Percentiles rank a stretch among this genome's conserved stretches.
Evolutionary conservation across 2,329 filamentous ascomycete genomes (phyloP).

Genomic region (Calonectria pteridis): DNA sequence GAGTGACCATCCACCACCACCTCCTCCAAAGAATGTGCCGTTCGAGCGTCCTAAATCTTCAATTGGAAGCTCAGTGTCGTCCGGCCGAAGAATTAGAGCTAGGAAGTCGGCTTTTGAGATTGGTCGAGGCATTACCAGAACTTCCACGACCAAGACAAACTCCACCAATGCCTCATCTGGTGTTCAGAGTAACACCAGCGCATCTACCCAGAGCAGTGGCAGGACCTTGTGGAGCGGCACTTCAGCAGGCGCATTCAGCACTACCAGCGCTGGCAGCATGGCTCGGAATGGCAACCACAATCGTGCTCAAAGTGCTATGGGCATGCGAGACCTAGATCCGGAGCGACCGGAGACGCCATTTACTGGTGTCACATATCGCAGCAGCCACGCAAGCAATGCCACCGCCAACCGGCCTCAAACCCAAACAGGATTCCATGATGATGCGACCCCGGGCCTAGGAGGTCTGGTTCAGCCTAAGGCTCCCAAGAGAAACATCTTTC

Average conservation of each 20-base stretch:
- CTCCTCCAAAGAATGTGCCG: slow-evolving; percentile 64
- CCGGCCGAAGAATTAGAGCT: slow-evolving; percentile 65
- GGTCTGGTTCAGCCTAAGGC: slow-evolving; percentile 82
- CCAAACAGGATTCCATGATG: slow-evolving; percentile 74
- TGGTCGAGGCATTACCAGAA: slow-evolving; percentile 77
- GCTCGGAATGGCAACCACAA: slow-evolving; percentile 81
- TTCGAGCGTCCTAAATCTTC: slow-evolving; percentile 71
- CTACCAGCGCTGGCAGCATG: slow-evolving; percentile 94
- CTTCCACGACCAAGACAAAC: slow-evolving; percentile 89
- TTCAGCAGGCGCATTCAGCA: slow-evolving; percentile 91
- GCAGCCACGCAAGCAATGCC: slow-evolving; percentile 79
- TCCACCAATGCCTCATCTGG: slow-evolving; percentile 83
- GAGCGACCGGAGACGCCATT: slow-evolving; percentile 74
- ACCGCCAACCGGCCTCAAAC: slow-evolving; percentile 69
- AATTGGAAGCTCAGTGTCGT: slow-evolving; percentile 57
- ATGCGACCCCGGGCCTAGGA: slow-evolving; percentile 78
- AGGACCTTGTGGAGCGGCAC: slow-evolving; percentile 93
- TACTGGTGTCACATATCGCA: slow-evolving; percentile 89
- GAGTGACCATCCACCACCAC: slow-evolving; percentile 69
- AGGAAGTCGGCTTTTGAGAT: slow-evolving; percentile 86
- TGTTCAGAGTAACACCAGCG: slow-evolving; percentile 78
- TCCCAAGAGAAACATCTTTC: slow-evolving; percentile 92
- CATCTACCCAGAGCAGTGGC: slow-evolving; percentile 81
- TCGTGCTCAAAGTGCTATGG: slow-evolving; percentile 74
- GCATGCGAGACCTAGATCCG: slow-evolving; percentile 66